phyloP scores from a whole-genome alignment of 1,139 yeast genomes.

The Candida gigantensis region DNA sequence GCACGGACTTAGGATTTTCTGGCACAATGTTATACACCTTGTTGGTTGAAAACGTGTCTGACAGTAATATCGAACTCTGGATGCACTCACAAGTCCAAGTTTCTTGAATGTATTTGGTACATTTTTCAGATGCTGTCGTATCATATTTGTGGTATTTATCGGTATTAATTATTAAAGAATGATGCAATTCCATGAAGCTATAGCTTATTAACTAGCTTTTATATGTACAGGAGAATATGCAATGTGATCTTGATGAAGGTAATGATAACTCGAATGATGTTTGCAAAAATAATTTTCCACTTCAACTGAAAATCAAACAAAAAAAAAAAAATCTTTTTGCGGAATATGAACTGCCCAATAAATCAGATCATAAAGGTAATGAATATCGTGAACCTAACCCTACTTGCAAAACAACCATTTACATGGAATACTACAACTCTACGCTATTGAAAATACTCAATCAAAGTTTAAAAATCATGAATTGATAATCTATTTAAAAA shows the following conservation, averaged over 20 bases:
- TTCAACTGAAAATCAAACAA: no score
- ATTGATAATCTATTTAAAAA: background rate
- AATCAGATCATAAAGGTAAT: no score
- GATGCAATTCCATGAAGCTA: no score
- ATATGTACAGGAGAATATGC: background rate
- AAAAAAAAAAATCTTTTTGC: no score
- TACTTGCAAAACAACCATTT: no score
- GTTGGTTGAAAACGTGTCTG: background rate
- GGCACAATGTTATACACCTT: background rate
- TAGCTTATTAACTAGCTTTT: no score
- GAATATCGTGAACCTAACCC: no score
- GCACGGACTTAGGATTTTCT: background rate
- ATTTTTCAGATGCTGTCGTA: background rate
- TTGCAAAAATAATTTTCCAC: background rate
- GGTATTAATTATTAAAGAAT: background rate
- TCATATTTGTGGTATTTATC: background rate
- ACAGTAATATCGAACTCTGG: background rate
- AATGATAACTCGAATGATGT: background rate
- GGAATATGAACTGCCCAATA: no score
- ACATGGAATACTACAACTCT: no score
- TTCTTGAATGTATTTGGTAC: background rate
- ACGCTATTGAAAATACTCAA: no score
- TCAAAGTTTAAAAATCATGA: no score
- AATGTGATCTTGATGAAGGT: background rate
- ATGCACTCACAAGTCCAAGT: background rate